These are phyloP conservation scores for Monosporozyma yasuniensis DNA, from an alignment of 805 yeast species.

Conservation along the genomic window DNA sequence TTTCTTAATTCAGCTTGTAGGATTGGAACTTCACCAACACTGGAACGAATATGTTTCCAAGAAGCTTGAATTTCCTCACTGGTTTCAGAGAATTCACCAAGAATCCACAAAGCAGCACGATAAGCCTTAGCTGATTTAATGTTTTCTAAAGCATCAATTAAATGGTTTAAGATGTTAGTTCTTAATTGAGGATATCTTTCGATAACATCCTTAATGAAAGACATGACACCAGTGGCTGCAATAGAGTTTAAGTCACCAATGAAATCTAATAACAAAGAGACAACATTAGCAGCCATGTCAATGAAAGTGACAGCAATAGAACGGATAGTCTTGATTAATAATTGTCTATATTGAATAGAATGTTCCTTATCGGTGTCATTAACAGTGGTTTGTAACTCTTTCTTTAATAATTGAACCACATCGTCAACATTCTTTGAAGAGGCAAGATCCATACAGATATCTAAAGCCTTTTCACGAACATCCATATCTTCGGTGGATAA, in stretches of 20 bases:
- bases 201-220: conserved; percentile 90
- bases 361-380: conserved; percentile 63
- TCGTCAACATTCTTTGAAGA: conserved; percentile 88
- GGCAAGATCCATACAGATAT: conserved; percentile 71
- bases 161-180: conserved; percentile 49
- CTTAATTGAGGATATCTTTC: conserved; percentile 83
- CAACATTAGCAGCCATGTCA: conserved; percentile 87
- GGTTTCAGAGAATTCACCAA: conserved; percentile 82
- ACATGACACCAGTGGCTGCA: conserved; percentile 81
- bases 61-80: conserved; percentile 66
- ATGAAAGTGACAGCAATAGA: conserved; percentile 78
- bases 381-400: conserved; percentile 74
- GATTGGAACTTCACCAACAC: conserved; percentile 88
- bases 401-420: conserved; percentile 83
- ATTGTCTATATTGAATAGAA: conserved; percentile 76
- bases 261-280: conserved; percentile 78
- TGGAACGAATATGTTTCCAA: conserved; percentile 77
- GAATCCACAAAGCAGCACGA: conserved; percentile 90
- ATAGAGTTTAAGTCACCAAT: conserved; percentile 74
- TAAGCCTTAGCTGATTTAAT: conserved; percentile 83
- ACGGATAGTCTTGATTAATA: conserved; percentile 81
- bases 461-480: conserved; percentile 81
- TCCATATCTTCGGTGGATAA: conserved; percentile 83
- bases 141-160: conserved; percentile 51
- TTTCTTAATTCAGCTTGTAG: conserved; percentile 58